Base-by-base conservation (phyloP, 192 early-diverging fungal genomes). In the Radiomyces spectabilis region DNA sequence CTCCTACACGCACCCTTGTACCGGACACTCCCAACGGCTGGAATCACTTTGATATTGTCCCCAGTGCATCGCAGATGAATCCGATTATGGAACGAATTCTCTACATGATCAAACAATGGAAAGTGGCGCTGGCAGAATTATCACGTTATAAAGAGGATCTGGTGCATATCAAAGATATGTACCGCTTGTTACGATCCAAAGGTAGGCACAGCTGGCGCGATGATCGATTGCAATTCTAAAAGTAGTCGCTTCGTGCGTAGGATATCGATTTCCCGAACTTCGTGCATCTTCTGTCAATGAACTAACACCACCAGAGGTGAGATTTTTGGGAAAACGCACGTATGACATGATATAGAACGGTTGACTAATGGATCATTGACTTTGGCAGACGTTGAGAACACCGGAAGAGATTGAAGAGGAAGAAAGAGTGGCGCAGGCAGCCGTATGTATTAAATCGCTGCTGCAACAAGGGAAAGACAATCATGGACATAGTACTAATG, bases 51-150 rank as follows among this genome's bases (percentile, higher is more conserved):
- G 24, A 71, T 60, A 13, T 59, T 8, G 53, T 75, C 38, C 67
- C 75, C 25, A 40, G 39, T 40, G n/a, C 15, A 19, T 33, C 31
- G 15, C 61, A 7, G 52, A 76, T 51, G 67, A 83, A 83, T 26
- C 79, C 86, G 8, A 79, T 92, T 6, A 90, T 95, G 58, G 72
- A 81, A 50, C 83, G 86, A 19, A 92, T 98, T 53, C 66, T 99
- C 37, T 91, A 94, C 56, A 59, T 96, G 54, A 86, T 99, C 57
- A 86, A 94, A 61, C 86, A 91, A 65, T 99, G 97, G 97, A 91
- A 94, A 41, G 66, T 82, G 16, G 91, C 92, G 0, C 63, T 97
- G 10, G 91, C 88, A 54, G 81, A 81, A 15, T 77, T 78, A 38
- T 95, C 93, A 8, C 84, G 94, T 5, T 87, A 96, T 74, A 89